Evolutionary conservation across 176 grass and related monocot species (phyloP).

Genomic region (Zea luxurians): DNA sequence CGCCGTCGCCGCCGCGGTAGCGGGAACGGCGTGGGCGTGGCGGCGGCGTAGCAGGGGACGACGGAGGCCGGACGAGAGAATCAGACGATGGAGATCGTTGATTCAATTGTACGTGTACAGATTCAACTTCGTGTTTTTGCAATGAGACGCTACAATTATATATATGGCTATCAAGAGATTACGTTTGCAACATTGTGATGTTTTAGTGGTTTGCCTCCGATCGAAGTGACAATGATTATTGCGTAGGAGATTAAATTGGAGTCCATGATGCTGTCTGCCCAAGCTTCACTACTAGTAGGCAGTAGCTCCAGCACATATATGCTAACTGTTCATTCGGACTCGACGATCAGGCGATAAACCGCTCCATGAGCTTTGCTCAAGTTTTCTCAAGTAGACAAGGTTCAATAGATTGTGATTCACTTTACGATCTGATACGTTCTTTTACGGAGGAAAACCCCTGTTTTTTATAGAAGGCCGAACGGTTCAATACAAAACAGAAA

Average conservation of each 20-base stretch:
- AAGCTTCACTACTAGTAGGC: too few species aligned
- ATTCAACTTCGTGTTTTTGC: neutral
- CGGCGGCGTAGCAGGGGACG: conserved; percentile 29
- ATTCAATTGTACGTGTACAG: neutral
- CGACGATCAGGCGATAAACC: too few species aligned
- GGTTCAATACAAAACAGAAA: too few species aligned
- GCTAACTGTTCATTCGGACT: too few species aligned
- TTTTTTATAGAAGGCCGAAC: too few species aligned
- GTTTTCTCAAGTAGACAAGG: too few species aligned
- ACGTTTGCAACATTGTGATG: neutral
- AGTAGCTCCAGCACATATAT: too few species aligned
- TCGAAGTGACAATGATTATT: neutral
- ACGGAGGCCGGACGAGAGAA: neutral
- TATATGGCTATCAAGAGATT: neutral
- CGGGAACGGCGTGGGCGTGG: neutral
- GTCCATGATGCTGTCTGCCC: neutral
- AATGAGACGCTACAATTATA: neutral
- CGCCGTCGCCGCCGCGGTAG: neutral
- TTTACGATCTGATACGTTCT: too few species aligned
- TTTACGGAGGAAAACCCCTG: too few species aligned
- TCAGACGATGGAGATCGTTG: neutral
- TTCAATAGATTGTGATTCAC: too few species aligned
- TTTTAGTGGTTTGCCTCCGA: neutral
- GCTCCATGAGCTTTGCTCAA: too few species aligned
- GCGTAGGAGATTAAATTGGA: neutral